phyloP scores from a whole-genome alignment of 1,284 basidiomycete genomes.

The Rhodotorula glutinis region DNA sequence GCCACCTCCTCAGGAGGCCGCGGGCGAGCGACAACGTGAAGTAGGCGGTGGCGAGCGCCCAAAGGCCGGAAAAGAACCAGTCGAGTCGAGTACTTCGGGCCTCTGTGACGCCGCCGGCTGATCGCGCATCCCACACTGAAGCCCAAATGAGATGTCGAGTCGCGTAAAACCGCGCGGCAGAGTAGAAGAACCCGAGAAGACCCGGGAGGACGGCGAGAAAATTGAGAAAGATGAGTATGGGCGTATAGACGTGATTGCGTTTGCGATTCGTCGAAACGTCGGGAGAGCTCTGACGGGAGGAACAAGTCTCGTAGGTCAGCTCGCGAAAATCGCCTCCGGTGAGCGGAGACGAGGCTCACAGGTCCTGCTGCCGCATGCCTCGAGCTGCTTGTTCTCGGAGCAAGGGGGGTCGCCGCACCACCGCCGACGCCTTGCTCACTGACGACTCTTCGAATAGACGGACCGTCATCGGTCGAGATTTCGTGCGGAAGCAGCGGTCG shows the following conservation, averaged over 20 bases:
- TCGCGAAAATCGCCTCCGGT: too few relatives aligned
- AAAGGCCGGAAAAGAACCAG: constrained; percentile 42
- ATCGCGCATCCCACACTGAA: constrained; percentile 13
- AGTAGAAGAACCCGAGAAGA: constrained; percentile 38
- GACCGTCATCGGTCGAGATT: not conserved
- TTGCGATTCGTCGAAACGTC: not conserved
- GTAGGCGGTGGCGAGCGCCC: constrained; percentile 42
- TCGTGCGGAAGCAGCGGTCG: not conserved
- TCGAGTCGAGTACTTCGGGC: constrained; percentile 38
- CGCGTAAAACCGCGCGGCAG: constrained; percentile 33
- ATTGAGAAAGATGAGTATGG: constrained; percentile 30
- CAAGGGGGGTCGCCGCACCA: too few relatives aligned
- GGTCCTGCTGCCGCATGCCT: too few relatives aligned
- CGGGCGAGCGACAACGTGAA: constrained; percentile 42
- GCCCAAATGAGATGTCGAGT: constrained; percentile 14
- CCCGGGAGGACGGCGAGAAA: constrained; percentile 36
- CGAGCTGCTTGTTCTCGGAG: too few relatives aligned
- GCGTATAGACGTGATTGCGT: constrained; percentile 24
- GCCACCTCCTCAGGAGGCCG: constrained; percentile 41
- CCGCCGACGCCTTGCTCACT: not conserved
- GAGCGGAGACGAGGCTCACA: too few relatives aligned
- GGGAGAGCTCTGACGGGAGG: not conserved
- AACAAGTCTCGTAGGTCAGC: too few relatives aligned
- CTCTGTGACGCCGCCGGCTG: constrained; percentile 8
- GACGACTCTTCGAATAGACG: not conserved